phyloP scores from a whole-genome alignment of 257 asterid species.

The Salvia rosmarinus region DNA sequence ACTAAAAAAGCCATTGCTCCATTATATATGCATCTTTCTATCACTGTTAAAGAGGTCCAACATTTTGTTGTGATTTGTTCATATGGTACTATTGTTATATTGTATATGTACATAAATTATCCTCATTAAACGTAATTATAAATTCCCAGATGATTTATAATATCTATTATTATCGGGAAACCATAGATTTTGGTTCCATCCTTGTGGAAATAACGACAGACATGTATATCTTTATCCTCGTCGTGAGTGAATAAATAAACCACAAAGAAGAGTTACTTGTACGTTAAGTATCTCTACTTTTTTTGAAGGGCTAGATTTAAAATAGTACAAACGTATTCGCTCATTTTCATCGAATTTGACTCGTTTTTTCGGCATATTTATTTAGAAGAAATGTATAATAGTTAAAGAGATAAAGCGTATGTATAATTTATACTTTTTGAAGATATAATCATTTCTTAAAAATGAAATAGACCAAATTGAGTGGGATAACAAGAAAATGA shows the following conservation, averaged over 20 bases:
- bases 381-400: no score
- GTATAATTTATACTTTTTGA: no score
- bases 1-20: conserved; percentile 28
- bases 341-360: no score
- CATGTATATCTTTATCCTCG: not conserved
- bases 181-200: not conserved
- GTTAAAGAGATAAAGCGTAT: no score
- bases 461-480: no score
- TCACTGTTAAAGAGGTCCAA: conserved; percentile 22
- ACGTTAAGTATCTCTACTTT: not conserved
- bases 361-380: no score
- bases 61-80: conserved; percentile 15
- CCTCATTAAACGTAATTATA: not conserved
- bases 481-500: no score
- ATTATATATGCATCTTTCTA: conserved; percentile 22
- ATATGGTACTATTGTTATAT: not conserved
- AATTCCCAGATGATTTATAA: no score
- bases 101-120: not conserved
- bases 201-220: not conserved
- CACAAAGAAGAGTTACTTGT: not conserved
- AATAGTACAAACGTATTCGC: not conserved
- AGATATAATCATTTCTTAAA: no score
- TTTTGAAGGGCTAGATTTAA: no score
- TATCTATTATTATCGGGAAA: not conserved
- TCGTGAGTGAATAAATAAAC: not conserved